phyloP scores from a whole-genome alignment of 163 green algal species.

The Prototheca cutis region DNA sequence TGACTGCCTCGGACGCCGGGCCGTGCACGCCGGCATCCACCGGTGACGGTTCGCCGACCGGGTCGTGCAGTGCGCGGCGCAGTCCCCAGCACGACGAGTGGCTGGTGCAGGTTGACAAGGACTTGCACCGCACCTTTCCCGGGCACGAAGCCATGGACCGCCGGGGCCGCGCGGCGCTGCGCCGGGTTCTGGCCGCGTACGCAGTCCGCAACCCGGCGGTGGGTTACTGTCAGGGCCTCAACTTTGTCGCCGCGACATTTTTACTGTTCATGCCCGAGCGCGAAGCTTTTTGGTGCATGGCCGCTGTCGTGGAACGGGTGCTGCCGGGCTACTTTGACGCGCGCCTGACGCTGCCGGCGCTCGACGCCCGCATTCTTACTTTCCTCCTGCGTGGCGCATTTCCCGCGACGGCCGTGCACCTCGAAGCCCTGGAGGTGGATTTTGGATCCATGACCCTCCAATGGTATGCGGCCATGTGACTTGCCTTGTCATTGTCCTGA shows the following conservation, averaged over 20 bases:
- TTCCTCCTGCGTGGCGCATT: constrained; percentile 43
- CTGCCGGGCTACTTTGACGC: constrained; percentile 49
- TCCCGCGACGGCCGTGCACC: constrained; percentile 34
- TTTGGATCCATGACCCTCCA: constrained; percentile 39
- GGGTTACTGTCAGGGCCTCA: constrained; percentile 89
- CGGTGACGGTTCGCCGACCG: too few species aligned
- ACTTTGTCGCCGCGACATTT: constrained; percentile 64
- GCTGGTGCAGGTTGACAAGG: constrained; percentile 64
- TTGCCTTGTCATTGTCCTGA: too few species aligned
- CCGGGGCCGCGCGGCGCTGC: constrained; percentile 36
- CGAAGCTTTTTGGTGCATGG: constrained; percentile 70
- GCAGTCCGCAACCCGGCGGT: constrained; percentile 64
- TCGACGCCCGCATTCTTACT: constrained; percentile 51
- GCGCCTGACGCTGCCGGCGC: constrained; percentile 47
- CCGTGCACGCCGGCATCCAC: too few species aligned
- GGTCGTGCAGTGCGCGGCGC: too few species aligned
- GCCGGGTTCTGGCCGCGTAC: constrained; percentile 70
- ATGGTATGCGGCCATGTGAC: too few species aligned
- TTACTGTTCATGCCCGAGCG: constrained; percentile 64
- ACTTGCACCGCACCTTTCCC: constrained; percentile 56
- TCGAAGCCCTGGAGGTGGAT: constrained; percentile 56
- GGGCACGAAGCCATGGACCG: constrained; percentile 47
- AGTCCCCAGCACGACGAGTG: constrained; percentile 26
- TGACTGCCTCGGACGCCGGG: too few species aligned
- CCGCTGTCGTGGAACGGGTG: constrained; percentile 47